These are phyloP conservation scores for Cyberlindnera maritima DNA, from an alignment of 805 yeast species.

Conservation along the genomic window DNA sequence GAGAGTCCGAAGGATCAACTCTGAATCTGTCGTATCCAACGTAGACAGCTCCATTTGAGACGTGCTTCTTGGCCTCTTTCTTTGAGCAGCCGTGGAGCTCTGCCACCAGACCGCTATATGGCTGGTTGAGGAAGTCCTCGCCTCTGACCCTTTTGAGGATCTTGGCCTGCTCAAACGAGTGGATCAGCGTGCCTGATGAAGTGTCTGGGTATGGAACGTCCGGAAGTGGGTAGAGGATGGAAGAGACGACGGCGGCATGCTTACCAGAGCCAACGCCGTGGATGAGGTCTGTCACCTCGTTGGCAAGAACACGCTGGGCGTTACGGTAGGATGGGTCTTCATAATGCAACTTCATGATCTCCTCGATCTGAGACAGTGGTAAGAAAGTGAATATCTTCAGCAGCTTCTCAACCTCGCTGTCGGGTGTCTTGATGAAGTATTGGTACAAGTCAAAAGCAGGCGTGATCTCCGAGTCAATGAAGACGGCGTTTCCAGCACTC, in stretches of 20 bases:
- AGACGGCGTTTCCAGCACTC: slow-evolving; percentile 95
- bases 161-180: slow-evolving; percentile 57
- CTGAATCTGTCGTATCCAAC: slow-evolving; percentile 59
- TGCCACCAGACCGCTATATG: slow-evolving; percentile 53
- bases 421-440: slow-evolving; percentile 76
- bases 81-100: slow-evolving; percentile 46
- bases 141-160: slow-evolving; percentile 41
- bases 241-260: slow-evolving; percentile 63
- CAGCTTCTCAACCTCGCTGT: slow-evolving; percentile 66
- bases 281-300: slow-evolving; percentile 80
- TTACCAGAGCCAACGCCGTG: slow-evolving; percentile 81
- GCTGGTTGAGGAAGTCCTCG: slow-evolving; percentile 35
- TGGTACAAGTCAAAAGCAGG: slow-evolving; percentile 83
- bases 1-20: slow-evolving; percentile 46
- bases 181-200: slow-evolving; percentile 46
- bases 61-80: slow-evolving; percentile 57
- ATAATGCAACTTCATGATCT: slow-evolving; percentile 50
- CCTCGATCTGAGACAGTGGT: slow-evolving; percentile 58
- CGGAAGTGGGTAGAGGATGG: slow-evolving; percentile 61
- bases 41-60: slow-evolving; percentile 72
- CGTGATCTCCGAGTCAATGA: slow-evolving; percentile 73
- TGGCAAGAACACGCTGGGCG: slow-evolving; percentile 78
- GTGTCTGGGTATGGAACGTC: slow-evolving; percentile 47
- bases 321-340: slow-evolving; percentile 58
- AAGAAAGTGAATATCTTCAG: slow-evolving; percentile 77